Percentiles rank a stretch among this genome's conserved stretches.
Evolutionary conservation across 2,329 filamentous ascomycete species (phyloP).

Genomic region (Sclerotinia glacialis): DNA sequence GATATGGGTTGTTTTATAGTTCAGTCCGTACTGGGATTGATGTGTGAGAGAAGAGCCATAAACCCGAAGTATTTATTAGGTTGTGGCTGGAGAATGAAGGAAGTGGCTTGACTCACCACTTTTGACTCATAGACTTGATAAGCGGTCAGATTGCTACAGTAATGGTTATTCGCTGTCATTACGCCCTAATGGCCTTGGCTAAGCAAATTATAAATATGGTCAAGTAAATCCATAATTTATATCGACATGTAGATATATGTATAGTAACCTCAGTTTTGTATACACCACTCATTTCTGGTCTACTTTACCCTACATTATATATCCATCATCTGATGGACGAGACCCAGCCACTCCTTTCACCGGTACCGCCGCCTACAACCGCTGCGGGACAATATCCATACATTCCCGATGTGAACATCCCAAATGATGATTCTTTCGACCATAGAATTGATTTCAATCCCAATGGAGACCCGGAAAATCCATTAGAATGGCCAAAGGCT

Average conservation of each 20-base stretch:
- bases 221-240: background rate
- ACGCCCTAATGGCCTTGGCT: background rate
- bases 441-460: conserved; percentile 47
- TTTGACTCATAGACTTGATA: background rate
- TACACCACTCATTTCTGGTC: background rate
- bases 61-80: background rate
- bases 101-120: background rate
- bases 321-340: conserved; percentile 40
- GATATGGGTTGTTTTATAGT: background rate
- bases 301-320: background rate
- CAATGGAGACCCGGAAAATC: conserved; percentile 50
- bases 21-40: background rate
- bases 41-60: background rate
- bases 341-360: conserved; percentile 28
- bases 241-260: background rate
- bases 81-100: background rate
- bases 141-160: conserved; percentile 1
- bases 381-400: background rate
- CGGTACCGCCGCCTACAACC: conserved; percentile 1
- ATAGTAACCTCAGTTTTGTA: background rate
- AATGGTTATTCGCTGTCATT: background rate
- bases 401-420: conserved; percentile 7
- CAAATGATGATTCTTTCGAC: conserved; percentile 14
- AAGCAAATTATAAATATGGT: background rate
- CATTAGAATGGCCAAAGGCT: conserved; percentile 50